Evolutionary conservation across 2,329 filamentous ascomycete species (phyloP).

Genomic region (Alternaria triticina): DNA sequence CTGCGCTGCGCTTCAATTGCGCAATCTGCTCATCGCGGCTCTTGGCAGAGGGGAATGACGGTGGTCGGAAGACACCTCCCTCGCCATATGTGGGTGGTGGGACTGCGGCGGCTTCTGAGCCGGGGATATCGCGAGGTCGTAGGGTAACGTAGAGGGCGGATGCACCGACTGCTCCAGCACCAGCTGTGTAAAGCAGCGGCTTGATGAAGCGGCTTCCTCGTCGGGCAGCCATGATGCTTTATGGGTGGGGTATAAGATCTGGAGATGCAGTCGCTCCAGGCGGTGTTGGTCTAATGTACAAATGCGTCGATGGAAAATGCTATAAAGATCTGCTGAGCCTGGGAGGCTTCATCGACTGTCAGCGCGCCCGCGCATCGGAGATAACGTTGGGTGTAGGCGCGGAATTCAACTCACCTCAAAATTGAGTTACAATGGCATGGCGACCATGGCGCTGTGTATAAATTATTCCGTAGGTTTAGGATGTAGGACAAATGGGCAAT

Average conservation of each 20-base stretch:
- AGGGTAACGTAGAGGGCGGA: slow-evolving; percentile 68
- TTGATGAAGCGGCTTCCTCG: slow-evolving; percentile 58
- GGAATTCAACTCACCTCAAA: slow-evolving; percentile 13
- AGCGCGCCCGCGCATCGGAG: slow-evolving; percentile 26
- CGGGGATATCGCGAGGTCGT: slow-evolving; percentile 74
- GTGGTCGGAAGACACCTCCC: slow-evolving; percentile 71
- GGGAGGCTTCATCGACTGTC: not conserved
- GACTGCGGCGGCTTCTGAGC: slow-evolving; percentile 70
- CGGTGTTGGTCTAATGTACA: slow-evolving; percentile 10
- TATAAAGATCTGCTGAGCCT: slow-evolving; percentile 23
- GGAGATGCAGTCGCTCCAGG: slow-evolving; percentile 6
- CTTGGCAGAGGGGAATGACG: slow-evolving; percentile 69
- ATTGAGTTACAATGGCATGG: slow-evolving; percentile 18
- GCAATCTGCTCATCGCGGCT: slow-evolving; percentile 69
- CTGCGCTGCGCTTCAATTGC: slow-evolving; percentile 62
- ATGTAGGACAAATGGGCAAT: slow-evolving; percentile 11
- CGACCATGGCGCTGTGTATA: slow-evolving; percentile 15
- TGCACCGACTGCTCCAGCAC: slow-evolving; percentile 60
- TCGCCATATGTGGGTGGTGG: slow-evolving; percentile 73
- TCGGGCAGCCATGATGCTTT: slow-evolving; percentile 41
- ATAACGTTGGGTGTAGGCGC: not conserved
- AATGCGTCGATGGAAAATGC: slow-evolving; percentile 6
- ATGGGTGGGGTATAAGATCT: slow-evolving; percentile 1
- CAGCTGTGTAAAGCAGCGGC: slow-evolving; percentile 65
- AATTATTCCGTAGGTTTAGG: slow-evolving; percentile 17